Evolutionary conservation across 768 basidiomycete genomes (phyloP).

Genomic region (Gloeostereum incarnatum): DNA sequence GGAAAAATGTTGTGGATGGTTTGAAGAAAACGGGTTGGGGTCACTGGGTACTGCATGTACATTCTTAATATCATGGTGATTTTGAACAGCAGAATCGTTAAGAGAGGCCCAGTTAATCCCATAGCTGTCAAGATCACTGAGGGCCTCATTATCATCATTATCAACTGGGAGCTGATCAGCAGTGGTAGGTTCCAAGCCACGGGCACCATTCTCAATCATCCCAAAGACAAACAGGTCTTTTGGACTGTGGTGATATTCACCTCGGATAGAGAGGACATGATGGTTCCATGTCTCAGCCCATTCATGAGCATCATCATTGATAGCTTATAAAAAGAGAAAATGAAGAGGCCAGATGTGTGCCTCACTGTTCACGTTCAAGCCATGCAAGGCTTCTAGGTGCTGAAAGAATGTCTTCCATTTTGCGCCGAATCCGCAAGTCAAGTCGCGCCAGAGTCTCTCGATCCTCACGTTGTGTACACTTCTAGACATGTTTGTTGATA

Average conservation of each 20-base stretch:
- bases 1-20: not conserved
- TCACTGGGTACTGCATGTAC: not conserved
- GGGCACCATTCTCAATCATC: constrained; percentile 10
- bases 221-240: constrained; percentile 14
- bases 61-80: constrained; percentile 7
- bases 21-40: not conserved
- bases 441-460: constrained; percentile 4
- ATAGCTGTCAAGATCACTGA: constrained; percentile 13
- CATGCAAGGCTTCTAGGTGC: constrained; percentile 12
- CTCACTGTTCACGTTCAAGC: constrained; percentile 11
- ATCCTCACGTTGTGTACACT: constrained; percentile 16
- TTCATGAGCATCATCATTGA: constrained; percentile 9
- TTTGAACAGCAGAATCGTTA: constrained; percentile 5
- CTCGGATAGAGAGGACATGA: constrained; percentile 8
- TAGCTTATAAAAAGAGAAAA: constrained; percentile 13
- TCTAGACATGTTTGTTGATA: constrained; percentile 4
- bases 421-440: constrained; percentile 1
- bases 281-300: constrained; percentile 13
- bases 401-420: constrained; percentile 11
- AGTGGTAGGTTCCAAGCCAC: not conserved
- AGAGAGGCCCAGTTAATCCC: constrained; percentile 17
- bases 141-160: constrained; percentile 2
- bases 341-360: constrained; percentile 19
- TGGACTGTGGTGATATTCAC: constrained; percentile 5
- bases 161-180: too few relatives aligned